Evolutionary conservation across 306 rosid genomes (phyloP).

Genomic region (Rosa rugosa): DNA sequence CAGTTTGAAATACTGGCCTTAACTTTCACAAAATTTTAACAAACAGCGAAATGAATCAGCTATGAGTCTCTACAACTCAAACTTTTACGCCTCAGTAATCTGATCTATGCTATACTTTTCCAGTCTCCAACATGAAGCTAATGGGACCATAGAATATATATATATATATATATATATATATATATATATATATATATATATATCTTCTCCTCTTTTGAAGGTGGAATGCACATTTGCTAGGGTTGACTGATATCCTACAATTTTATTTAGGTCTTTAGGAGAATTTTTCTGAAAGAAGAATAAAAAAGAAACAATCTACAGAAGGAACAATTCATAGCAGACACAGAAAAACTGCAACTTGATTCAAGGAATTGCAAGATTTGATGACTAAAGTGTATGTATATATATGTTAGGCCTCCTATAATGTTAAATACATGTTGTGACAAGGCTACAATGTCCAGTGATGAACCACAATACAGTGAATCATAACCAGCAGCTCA

Average conservation of each 20-base stretch:
- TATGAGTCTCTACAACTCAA: constrained; percentile 41
- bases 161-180: background rate
- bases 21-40: background rate
- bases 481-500: background rate
- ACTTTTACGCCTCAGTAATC: constrained; percentile 15
- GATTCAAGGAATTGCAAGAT: background rate
- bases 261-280: background rate
- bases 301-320: background rate
- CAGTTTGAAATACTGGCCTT: background rate
- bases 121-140: constrained; percentile 9
- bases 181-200: background rate
- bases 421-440: background rate
- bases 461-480: background rate
- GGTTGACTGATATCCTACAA: background rate
- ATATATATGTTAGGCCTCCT: background rate
- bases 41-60: constrained; percentile 15
- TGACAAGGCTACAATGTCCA: background rate
- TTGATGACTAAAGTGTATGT: background rate
- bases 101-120: background rate
- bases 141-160: constrained; percentile 3
- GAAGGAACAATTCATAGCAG: background rate
- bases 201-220: constrained; percentile 10
- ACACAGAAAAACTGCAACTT: background rate
- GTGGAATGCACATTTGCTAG: background rate
- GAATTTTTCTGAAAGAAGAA: background rate